Evolutionary conservation across 257 asterid species (phyloP).

Genomic region (Solanum peruvianum): DNA sequence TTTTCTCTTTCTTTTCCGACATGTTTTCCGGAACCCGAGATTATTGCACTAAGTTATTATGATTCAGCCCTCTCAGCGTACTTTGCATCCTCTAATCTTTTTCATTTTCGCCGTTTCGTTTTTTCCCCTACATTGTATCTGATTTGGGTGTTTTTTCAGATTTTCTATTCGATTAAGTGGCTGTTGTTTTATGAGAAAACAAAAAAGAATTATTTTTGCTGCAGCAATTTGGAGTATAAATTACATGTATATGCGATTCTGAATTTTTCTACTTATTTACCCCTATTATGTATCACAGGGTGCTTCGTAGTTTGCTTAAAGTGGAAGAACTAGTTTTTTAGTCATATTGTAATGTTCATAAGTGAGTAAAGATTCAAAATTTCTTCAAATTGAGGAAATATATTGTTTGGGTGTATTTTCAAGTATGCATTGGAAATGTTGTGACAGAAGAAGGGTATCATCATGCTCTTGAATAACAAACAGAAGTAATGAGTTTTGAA

Average conservation of each 20-base stretch:
- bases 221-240: not conserved
- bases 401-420: not conserved
- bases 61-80: not conserved
- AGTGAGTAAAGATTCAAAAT: not conserved
- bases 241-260: not conserved
- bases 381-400: not conserved
- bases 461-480: slow-evolving; percentile 1
- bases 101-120: not conserved
- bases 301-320: not conserved
- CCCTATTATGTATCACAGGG: not conserved
- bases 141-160: not conserved
- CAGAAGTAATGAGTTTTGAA: not conserved
- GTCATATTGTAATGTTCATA: not conserved
- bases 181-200: not conserved
- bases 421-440: not conserved
- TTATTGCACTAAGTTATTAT: not conserved
- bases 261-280: not conserved
- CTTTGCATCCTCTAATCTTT: not conserved
- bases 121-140: not conserved
- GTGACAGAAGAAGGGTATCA: not conserved
- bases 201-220: not conserved
- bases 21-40: not conserved
- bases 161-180: not conserved
- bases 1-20: not conserved
- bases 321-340: not conserved